Conservation (phyloP, 495 filamentous ascomycete species). For the Xylona heveae region DNA sequence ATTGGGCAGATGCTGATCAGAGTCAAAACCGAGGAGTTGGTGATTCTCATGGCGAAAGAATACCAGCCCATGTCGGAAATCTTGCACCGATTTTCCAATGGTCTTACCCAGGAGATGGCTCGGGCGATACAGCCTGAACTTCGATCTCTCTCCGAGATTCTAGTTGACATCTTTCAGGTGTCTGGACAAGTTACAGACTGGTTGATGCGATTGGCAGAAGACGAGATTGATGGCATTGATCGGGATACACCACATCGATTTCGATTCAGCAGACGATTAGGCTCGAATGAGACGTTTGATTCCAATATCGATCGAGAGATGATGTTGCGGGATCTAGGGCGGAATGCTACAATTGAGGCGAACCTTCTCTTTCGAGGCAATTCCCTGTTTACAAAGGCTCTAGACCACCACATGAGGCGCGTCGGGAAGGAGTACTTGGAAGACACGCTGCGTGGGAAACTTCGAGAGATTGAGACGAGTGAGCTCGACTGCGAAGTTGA, state of each 20-base stretch:
- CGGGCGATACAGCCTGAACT: constrained; percentile 57
- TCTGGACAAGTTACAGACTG: constrained; percentile 75
- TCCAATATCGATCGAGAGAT: constrained; percentile 30
- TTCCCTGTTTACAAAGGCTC: constrained; percentile 76
- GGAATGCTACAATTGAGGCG: constrained; percentile 46
- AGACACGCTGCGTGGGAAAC: constrained; percentile 65
- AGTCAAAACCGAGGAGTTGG: constrained; percentile 63
- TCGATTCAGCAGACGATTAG: constrained; percentile 46
- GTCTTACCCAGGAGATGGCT: constrained; percentile 69
- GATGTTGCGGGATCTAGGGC: constrained; percentile 35
- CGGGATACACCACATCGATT: constrained; percentile 45
- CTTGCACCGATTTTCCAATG: constrained; percentile 63
- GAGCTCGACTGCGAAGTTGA: constrained; percentile 93
- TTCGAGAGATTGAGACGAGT: constrained; percentile 67
- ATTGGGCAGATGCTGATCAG: constrained; percentile 79
- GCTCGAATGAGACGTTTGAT: constrained; percentile 58
- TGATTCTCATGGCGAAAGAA: constrained; percentile 69
- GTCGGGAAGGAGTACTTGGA: constrained; percentile 86
- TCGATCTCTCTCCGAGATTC: constrained; percentile 58
- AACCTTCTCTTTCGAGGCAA: constrained; percentile 94
- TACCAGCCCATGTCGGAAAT: constrained; percentile 72
- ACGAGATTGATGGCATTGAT: constrained; percentile 85
- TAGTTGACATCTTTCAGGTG: constrained; percentile 91
- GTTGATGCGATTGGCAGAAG: constrained; percentile 83
- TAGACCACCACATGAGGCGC: constrained; percentile 89